Evolutionary conservation across 768 basidiomycete genomes (phyloP), one percentile per base, ranked within the genome.

Genomic region (Goffeauzyma gilvescens): DNA sequence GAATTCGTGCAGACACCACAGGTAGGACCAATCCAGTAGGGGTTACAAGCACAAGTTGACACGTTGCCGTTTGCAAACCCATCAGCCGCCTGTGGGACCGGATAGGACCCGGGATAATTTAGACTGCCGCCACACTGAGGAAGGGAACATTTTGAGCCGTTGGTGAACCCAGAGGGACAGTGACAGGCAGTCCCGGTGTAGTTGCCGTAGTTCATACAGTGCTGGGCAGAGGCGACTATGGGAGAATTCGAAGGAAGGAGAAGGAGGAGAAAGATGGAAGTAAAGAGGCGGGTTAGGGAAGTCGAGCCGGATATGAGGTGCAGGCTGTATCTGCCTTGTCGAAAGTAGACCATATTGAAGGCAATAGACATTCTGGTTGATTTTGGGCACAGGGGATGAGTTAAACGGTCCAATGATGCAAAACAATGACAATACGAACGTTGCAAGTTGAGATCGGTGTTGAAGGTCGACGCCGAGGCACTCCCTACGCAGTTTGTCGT

Each of bases 61-160:
- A 73, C 60, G 1, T 76, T 78, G 46, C 84, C 54, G 56, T 89
- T 86, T 12, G 74, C 69, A 34, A 74, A 74, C 23, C 53, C 59
- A 36, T 50, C 57, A 51, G 2, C 68, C 67, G 6, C 65, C 60
- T 0, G 65, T 56, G 10, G 72, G 64, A 36, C 78, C 59, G 30
- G 75, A 62, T n/a, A 76, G 72, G 38, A 67, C 57, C 2, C 72
- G 60, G 42, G 57, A 79, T 37, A 26, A 31, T 54, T 84, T 32
- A 90, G 74, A 39, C 74, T 78, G 2, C 83, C 83, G 9, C 81
- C 81, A 48, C 87, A 93, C 1, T 70, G 74, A 0, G 79, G 74
- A 44, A 72, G 68, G 1, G 74, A 69, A 55, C 84, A 86, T 17
- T 43, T 37, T 21, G 41, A 37, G 8, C 38, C 34, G 15, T 30